Conservation (phyloP, 2,329 filamentous ascomycete species). For the Diplocarpon rosae region DNA sequence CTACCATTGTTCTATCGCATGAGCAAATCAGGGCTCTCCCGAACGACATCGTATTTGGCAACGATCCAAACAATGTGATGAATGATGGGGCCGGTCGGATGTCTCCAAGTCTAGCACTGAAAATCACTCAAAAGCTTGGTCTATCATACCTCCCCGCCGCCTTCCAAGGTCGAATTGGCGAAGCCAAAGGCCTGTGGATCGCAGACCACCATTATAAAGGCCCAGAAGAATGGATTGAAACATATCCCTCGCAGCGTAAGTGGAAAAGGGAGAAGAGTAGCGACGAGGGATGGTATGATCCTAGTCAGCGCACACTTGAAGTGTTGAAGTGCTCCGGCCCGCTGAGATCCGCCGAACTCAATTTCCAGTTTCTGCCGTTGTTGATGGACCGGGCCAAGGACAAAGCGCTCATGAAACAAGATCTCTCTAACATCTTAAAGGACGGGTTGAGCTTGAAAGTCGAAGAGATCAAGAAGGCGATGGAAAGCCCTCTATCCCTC, state of each 20-base stretch:
- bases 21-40: conserved; percentile 32
- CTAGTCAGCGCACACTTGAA: conserved; percentile 52
- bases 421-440: conserved; percentile 39
- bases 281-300: conserved; percentile 31
- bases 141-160: conserved; percentile 46
- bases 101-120: conserved; percentile 46
- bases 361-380: conserved; percentile 59
- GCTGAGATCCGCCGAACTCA: conserved; percentile 44
- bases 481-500: conserved; percentile 39
- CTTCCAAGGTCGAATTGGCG: conserved; percentile 59
- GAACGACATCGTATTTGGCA: conserved; percentile 7
- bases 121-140: conserved; percentile 40
- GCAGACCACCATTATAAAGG: conserved; percentile 40
- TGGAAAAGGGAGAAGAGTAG: conserved; percentile 31
- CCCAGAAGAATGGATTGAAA: conserved; percentile 50
- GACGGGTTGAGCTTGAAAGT: conserved; percentile 42
- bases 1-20: conserved; percentile 32
- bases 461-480: conserved; percentile 37
- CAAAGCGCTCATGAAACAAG: conserved; percentile 32
- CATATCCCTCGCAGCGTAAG: conserved; percentile 57
- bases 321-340: conserved; percentile 39
- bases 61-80: conserved; percentile 52
- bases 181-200: conserved; percentile 69
- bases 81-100: conserved; percentile 58
- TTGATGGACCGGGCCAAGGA: conserved; percentile 48